A percentile compares a stretch with the other conserved stretches of the same genome.
Conservation (phyloP, 1,139 yeast species). For the Sugiyamaella xylanicola region DNA sequence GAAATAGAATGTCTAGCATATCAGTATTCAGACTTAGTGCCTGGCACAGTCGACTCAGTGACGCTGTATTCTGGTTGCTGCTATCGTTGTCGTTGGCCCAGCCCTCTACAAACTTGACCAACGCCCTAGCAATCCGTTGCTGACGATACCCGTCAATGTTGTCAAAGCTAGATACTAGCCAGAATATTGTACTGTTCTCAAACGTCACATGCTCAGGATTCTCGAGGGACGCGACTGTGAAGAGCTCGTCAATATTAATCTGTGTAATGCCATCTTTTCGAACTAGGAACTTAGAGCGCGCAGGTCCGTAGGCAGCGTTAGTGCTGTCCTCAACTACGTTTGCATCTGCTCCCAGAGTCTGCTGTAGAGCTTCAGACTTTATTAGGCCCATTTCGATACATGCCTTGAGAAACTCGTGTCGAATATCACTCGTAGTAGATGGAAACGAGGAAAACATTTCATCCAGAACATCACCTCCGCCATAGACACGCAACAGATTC, state of each 20-base stretch:
- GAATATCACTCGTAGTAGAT: conserved; percentile 51
- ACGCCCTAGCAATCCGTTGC: conserved; percentile 31
- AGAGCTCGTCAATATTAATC: conserved; percentile 29
- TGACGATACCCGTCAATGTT: conserved; percentile 37
- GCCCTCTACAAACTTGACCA: conserved; percentile 29
- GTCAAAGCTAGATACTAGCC: conserved; percentile 33
- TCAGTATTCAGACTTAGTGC: conserved; percentile 49
- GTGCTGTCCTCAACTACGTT: conserved; percentile 24
- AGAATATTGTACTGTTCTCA: conserved; percentile 32
- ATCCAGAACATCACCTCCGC: conserved; percentile 44
- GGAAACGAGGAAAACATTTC: conserved; percentile 52
- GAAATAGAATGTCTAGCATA: conserved; percentile 49
- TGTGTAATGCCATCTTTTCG: conserved; percentile 20
- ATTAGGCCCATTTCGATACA: conserved; percentile 51
- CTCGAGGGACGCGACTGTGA: conserved; percentile 31
- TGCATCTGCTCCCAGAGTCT: conserved; percentile 50
- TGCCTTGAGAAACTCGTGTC: conserved; percentile 59
- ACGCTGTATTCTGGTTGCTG: conserved; percentile 33
- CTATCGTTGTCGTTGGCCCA: conserved; percentile 24
- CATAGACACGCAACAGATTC: conserved; percentile 34
- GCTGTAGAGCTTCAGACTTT: conserved; percentile 48
- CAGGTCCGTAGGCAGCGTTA: conserved; percentile 17
- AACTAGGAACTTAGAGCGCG: conserved; percentile 16
- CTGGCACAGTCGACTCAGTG: conserved; percentile 52
- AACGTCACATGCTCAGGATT: conserved; percentile 34